A percentile compares a stretch with the other conserved stretches of the same genome.
phyloP scores from a whole-genome alignment of 1,284 basidiomycete genomes.

The Moniliella sp. region DNA sequence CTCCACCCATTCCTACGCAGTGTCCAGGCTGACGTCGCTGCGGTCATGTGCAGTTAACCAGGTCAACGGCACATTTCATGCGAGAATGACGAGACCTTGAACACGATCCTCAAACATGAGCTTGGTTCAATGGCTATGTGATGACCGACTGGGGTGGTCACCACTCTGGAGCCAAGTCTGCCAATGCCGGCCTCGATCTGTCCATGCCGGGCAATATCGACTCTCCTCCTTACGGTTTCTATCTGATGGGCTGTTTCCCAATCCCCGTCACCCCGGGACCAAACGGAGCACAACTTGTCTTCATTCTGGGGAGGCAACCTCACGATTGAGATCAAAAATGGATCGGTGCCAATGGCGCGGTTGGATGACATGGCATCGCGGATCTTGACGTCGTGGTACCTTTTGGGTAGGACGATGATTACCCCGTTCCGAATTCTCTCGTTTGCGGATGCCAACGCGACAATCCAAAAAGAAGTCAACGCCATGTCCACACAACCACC shows the following conservation, averaged over 20 bases:
- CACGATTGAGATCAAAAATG: slow-evolving; percentile 47
- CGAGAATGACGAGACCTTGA: slow-evolving; percentile 48
- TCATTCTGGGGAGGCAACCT: slow-evolving; percentile 38
- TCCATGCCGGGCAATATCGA: slow-evolving; percentile 34
- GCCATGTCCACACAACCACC: slow-evolving; percentile 51
- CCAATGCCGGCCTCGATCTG: slow-evolving; percentile 48
- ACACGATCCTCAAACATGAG: slow-evolving; percentile 52
- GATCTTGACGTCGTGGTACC: slow-evolving; percentile 27
- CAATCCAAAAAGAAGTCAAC: slow-evolving; percentile 43
- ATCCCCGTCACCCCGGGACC: too few species aligned
- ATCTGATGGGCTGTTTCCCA: neutral
- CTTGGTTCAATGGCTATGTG: slow-evolving; percentile 56
- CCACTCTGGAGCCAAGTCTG: slow-evolving; percentile 8
- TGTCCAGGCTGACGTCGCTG: slow-evolving; percentile 5
- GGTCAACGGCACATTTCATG: slow-evolving; percentile 50
- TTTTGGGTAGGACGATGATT: slow-evolving; percentile 8
- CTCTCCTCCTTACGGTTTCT: slow-evolving; percentile 1
- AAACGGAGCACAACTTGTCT: too few species aligned
- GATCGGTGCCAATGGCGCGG: slow-evolving; percentile 46
- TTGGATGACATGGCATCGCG: slow-evolving; percentile 36
- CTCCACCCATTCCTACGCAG: slow-evolving; percentile 7
- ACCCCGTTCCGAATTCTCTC: slow-evolving; percentile 13
- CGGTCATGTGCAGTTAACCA: slow-evolving; percentile 38
- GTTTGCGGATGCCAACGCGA: neutral
- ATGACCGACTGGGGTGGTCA: slow-evolving; percentile 31